Percentiles rank a stretch among this genome's conserved stretches.
phyloP scores from a whole-genome alignment of 2,329 filamentous ascomycete species.

The Pseudonectria buxi region DNA sequence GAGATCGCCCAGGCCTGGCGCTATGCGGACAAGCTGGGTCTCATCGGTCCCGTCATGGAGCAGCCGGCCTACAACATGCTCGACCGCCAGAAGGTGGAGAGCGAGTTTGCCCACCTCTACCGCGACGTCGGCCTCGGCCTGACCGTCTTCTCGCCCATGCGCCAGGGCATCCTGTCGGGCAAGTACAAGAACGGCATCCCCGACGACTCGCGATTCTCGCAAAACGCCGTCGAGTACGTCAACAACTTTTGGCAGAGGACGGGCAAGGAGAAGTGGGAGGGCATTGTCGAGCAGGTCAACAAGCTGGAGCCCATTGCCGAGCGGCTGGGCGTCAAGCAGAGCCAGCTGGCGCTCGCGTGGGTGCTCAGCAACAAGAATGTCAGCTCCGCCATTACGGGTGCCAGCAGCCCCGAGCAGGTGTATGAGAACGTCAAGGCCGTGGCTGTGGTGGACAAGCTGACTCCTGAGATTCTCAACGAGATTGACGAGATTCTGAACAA shows the following conservation, averaged over 20 bases:
- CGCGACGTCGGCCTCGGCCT: slow-evolving; percentile 53
- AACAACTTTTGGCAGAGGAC: slow-evolving; percentile 45
- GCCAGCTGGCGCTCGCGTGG: slow-evolving; percentile 54
- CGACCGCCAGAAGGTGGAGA: slow-evolving; percentile 54
- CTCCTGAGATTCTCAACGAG: slow-evolving; percentile 50
- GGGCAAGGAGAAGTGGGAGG: slow-evolving; percentile 46
- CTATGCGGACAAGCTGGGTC: slow-evolving; percentile 51
- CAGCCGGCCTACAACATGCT: slow-evolving; percentile 63
- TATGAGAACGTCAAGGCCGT: slow-evolving; percentile 53
- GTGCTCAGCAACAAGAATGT: slow-evolving; percentile 56
- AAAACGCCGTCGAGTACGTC: slow-evolving; percentile 50
- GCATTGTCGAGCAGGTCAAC: slow-evolving; percentile 52
- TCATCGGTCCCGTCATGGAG: slow-evolving; percentile 60
- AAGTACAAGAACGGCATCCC: slow-evolving; percentile 62
- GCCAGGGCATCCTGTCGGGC: slow-evolving; percentile 53
- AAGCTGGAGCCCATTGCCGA: slow-evolving; percentile 57
- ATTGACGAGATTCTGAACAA: slow-evolving; percentile 54
- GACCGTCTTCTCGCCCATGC: slow-evolving; percentile 56
- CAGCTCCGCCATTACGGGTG: slow-evolving; percentile 55
- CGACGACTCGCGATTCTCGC: slow-evolving; percentile 50
- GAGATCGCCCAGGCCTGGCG: slow-evolving; percentile 59
- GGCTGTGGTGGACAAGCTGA: slow-evolving; percentile 47
- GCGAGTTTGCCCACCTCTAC: slow-evolving; percentile 55
- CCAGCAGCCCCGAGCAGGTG: slow-evolving; percentile 51
- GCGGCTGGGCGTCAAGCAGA: slow-evolving; percentile 51